Evolutionary conservation across 352 stramenopile genomes (phyloP).

Genomic region (Phytophthora tubulina): DNA sequence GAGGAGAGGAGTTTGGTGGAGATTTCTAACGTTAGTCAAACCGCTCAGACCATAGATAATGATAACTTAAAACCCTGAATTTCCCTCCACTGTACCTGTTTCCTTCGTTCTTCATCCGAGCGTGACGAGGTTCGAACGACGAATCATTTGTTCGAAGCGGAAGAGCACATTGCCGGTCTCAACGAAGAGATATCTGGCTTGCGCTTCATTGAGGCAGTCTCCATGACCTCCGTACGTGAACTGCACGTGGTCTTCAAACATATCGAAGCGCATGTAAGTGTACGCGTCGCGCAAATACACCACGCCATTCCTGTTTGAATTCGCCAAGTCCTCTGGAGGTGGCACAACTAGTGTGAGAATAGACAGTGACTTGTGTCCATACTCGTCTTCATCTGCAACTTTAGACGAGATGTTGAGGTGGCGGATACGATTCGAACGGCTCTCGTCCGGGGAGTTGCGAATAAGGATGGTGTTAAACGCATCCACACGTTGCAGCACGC

Average conservation of each 20-base stretch:
- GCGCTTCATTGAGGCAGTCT: slow-evolving; percentile 46
- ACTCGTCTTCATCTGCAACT: slow-evolving; percentile 41
- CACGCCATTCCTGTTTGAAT: slow-evolving; percentile 44
- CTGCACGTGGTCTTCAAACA: slow-evolving; percentile 47
- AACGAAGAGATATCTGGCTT: slow-evolving; percentile 52
- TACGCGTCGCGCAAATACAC: slow-evolving; percentile 50
- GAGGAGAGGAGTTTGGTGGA: slow-evolving; percentile 42
- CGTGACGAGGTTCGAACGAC: slow-evolving; percentile 43
- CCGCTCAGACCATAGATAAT: slow-evolving; percentile 10
- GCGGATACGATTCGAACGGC: slow-evolving; percentile 44
- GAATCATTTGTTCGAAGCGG: slow-evolving; percentile 56
- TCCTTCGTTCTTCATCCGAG: slow-evolving; percentile 14
- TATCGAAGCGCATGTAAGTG: slow-evolving; percentile 60
- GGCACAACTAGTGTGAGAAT: slow-evolving; percentile 47
- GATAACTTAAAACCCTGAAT: slow-evolving; percentile 28
- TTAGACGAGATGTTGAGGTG: slow-evolving; percentile 54
- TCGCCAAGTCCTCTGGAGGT: slow-evolving; percentile 36
- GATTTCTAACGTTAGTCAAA: slow-evolving; percentile 32
- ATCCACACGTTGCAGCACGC: slow-evolving; percentile 53
- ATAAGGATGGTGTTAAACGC: slow-evolving; percentile 49
- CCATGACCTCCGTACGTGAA: slow-evolving; percentile 52
- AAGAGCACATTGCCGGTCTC: slow-evolving; percentile 54
- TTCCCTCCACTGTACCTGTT: neutral
- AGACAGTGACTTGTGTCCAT: slow-evolving; percentile 37
- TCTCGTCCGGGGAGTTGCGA: slow-evolving; percentile 50